A percentile compares a stretch with the other conserved stretches of the same genome.
Conservation (phyloP, 768 basidiomycete species). For the Boletus bicolor region DNA sequence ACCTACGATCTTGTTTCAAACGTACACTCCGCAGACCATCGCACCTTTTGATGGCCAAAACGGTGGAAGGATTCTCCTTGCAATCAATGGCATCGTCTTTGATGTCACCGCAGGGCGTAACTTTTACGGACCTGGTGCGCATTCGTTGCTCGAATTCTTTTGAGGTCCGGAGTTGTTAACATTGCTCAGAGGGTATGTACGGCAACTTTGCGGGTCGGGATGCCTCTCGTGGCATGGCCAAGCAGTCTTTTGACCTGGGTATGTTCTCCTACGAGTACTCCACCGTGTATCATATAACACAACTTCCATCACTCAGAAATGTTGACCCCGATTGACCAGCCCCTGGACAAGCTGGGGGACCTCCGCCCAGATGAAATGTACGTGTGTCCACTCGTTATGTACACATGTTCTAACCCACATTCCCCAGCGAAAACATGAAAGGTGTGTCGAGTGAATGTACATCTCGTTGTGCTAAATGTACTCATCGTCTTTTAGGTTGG, state of each 20-base stretch:
- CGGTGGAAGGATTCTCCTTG: constrained; percentile 74
- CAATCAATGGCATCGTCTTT: constrained; percentile 85
- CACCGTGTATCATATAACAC: neutral
- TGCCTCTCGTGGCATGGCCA: constrained; percentile 95
- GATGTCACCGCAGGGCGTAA: constrained; percentile 86
- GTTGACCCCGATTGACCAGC: constrained; percentile 84
- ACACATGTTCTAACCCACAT: neutral
- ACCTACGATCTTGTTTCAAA: constrained; percentile 70
- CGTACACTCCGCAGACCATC: constrained; percentile 77
- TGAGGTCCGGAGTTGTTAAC: neutral
- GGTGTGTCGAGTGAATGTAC: constrained; percentile 37
- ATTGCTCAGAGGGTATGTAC: constrained; percentile 79
- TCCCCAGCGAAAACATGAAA: constrained; percentile 83
- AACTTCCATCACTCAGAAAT: constrained; percentile 53
- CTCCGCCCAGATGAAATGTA: constrained; percentile 81
- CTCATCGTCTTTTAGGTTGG: constrained; percentile 57
- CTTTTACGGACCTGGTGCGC: constrained; percentile 94
- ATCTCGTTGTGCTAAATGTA: neutral
- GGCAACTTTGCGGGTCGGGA: constrained; percentile 97
- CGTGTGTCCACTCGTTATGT: constrained; percentile 27
- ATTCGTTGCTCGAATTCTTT: neutral
- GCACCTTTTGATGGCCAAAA: constrained; percentile 61
- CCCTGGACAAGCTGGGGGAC: constrained; percentile 80
- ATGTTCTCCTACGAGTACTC: constrained; percentile 24
- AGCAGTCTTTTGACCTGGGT: constrained; percentile 95